These are phyloP conservation scores for Zea mays DNA, from an alignment of 176 grass and related monocot genomes.

Conservation along the genomic window DNA sequence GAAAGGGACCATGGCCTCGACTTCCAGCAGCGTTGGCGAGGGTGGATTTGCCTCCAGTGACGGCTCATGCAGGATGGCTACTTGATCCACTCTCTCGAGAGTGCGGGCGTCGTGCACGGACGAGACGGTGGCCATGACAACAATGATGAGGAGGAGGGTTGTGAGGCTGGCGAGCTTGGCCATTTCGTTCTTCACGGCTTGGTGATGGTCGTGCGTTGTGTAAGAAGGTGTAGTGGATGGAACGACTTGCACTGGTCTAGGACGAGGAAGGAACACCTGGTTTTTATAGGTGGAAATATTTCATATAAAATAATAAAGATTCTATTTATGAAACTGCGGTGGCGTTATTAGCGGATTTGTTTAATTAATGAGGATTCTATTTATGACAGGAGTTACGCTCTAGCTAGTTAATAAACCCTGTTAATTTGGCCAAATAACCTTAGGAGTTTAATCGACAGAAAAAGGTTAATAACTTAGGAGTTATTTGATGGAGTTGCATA, in stretches of 20 bases:
- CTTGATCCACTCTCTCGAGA: conserved; percentile 15
- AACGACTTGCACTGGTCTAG: too few relatives aligned
- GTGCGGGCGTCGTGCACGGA: not conserved
- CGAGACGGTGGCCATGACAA: not conserved
- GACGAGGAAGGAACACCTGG: not conserved
- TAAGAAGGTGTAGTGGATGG: too few relatives aligned
- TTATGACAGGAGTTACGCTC: not conserved
- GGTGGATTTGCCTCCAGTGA: not conserved
- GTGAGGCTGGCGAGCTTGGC: not conserved
- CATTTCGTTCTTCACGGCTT: conserved; percentile 6
- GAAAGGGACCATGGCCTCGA: not conserved
- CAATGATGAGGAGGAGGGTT: not conserved
- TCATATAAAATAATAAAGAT: too few relatives aligned
- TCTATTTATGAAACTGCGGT: not conserved
- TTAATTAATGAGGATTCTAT: too few relatives aligned
- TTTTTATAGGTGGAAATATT: not conserved
- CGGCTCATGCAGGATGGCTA: not conserved
- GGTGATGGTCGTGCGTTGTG: not conserved
- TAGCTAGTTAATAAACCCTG: not conserved
- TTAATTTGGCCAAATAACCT: not conserved
- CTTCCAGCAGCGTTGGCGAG: not conserved
- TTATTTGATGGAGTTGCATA: too few relatives aligned
- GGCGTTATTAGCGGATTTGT: not conserved
- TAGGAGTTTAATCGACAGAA: not conserved
- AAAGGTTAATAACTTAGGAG: too few relatives aligned